Conservation (phyloP, 805 yeast genomes). For the Maudiozyma bulderi region DNA sequence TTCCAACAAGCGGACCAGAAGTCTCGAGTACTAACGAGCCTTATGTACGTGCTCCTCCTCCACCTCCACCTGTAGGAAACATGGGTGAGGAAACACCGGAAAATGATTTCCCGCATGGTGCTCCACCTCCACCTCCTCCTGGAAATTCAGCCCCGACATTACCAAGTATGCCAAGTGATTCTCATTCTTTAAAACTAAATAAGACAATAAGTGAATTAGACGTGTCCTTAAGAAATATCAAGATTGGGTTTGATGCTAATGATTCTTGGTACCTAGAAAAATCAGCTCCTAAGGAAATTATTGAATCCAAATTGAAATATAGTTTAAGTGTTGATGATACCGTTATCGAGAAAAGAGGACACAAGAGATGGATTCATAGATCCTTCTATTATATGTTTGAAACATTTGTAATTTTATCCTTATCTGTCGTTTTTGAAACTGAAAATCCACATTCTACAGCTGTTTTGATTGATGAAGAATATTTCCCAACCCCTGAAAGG, state of each 20-base stretch:
- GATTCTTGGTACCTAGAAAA: slow-evolving; percentile 60
- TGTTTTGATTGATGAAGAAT: slow-evolving; percentile 23
- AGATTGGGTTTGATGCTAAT: slow-evolving; percentile 23
- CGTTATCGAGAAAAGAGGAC: slow-evolving; percentile 46
- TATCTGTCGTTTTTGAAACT: slow-evolving; percentile 48
- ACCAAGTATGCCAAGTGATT: background rate
- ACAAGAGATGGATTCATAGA: slow-evolving; percentile 37
- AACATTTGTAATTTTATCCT: slow-evolving; percentile 58
- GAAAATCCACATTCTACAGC: slow-evolving; percentile 46
- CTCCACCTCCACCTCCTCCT: slow-evolving; percentile 7
- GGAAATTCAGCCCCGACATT: background rate
- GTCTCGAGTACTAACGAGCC: background rate
- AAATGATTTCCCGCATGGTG: slow-evolving; percentile 3
- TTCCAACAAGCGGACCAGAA: background rate
- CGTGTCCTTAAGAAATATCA: slow-evolving; percentile 8
- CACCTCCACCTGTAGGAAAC: background rate
- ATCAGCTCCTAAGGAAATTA: slow-evolving; percentile 38
- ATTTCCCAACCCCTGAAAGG: slow-evolving; percentile 6
- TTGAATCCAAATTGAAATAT: slow-evolving; percentile 13
- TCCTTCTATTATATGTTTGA: slow-evolving; percentile 65
- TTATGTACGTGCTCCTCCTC: slow-evolving; percentile 1
- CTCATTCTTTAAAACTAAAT: slow-evolving; percentile 6
- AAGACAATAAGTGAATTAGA: slow-evolving; percentile 10
- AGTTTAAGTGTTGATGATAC: slow-evolving; percentile 59
- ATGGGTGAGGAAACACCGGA: background rate